A percentile compares a stretch with the other conserved stretches of the same genome.
phyloP scores from a whole-genome alignment of 1,284 basidiomycete species.

The Rhodotorula sp. region DNA sequence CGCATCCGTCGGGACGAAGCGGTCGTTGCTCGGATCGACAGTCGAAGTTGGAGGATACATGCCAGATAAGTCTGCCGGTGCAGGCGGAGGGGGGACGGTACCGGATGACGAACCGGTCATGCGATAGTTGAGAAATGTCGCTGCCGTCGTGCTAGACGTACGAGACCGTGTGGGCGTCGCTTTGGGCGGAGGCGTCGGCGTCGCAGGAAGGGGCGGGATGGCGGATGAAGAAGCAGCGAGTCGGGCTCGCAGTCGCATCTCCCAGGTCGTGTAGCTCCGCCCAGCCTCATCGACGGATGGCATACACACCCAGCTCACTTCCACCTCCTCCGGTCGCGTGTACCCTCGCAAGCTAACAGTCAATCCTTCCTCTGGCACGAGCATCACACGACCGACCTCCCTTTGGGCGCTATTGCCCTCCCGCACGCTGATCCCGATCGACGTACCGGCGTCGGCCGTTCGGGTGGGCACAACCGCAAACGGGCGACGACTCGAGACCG shows the following conservation, averaged over 20 bases:
- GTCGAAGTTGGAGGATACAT: not conserved
- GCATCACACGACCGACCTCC: conserved; percentile 1
- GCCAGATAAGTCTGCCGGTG: not conserved
- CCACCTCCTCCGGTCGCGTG: conserved; percentile 26
- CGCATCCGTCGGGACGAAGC: not conserved
- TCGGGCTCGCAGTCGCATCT: conserved; percentile 20
- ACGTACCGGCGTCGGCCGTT: not conserved
- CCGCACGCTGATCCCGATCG: conserved; percentile 23
- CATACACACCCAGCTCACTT: conserved; percentile 16
- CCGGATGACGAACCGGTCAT: conserved; percentile 11
- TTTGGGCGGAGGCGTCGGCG: not conserved
- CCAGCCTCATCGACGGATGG: conserved; percentile 17
- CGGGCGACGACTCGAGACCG: conserved; percentile 1
- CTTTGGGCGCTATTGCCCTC: not conserved
- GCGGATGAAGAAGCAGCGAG: too few relatives aligned
- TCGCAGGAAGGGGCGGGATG: not conserved
- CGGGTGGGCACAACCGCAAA: not conserved
- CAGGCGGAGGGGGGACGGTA: not conserved
- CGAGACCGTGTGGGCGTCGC: not conserved
- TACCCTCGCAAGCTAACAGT: conserved; percentile 22
- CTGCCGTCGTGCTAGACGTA: conserved; percentile 4
- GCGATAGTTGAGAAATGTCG: conserved; percentile 23
- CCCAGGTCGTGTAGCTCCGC: conserved; percentile 17
- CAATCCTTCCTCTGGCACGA: conserved; percentile 4
- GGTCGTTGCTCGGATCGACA: not conserved